Evolutionary conservation across 495 filamentous ascomycete genomes (phyloP), one percentile per base, ranked within the genome.

Genomic region (Neurospora sp.): DNA sequence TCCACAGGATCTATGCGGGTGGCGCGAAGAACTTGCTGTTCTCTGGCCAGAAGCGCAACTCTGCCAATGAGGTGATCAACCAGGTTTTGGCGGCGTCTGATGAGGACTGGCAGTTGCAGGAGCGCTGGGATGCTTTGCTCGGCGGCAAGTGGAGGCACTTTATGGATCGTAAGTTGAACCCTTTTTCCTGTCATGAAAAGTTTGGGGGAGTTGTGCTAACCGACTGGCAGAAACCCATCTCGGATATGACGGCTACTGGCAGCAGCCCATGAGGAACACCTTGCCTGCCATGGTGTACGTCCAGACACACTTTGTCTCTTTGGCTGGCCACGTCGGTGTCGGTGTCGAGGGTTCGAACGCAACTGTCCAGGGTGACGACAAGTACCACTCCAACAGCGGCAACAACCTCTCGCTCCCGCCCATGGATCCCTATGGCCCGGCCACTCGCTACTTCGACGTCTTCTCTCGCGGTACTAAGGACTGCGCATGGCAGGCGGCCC

Each of bases 81-180:
- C 73, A 88, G 27, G 89, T 89, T 0, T 77, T 92, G n/a, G 79
- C 83, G 39, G 77, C 82, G 3, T 92, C 92, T 72, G 81, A 89
- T 39, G 85, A 85, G n/a, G 91, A 93, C 76, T 85, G 85, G 40
- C 80, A 85, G 18, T 84, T 93, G 8, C 92, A 89, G 5, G 80
- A 84, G 69, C 80, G 85, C 71, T 93, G 92, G 80, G 88, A 93
- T 77, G 81, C 81, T 4, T 81, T 93, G 18, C 79, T 92, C 0
- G 83, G 83, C 69, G 91, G 91, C 0, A 93, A 92, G 81, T 94
- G 92, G 91, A 88, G 86, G 78, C 88, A 91, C 79, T 90, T 94
- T 80, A 88, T 92, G 80, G 89, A 91, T 75, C 86, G 84, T 86
- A 77, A 81, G 83, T 79, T 37, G 10, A 70, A 8, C 18, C 4